Conservation (phyloP, 1,284 basidiomycete species). For the Sporisorium scitamineum region DNA sequence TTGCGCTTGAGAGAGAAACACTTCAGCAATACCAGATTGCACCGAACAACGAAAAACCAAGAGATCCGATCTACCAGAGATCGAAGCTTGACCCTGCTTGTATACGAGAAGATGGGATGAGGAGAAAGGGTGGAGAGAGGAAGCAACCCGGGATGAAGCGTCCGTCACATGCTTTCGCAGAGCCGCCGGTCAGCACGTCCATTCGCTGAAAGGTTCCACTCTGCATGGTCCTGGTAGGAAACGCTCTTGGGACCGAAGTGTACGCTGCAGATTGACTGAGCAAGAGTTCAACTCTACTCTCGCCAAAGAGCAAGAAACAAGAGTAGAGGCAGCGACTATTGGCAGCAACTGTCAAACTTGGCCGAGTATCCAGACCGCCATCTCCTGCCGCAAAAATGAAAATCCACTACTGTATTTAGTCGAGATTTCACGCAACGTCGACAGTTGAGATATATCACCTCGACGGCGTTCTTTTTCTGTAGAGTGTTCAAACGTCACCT, state of each 20-base stretch:
- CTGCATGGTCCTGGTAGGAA: background rate
- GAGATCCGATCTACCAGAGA: constrained; percentile 33
- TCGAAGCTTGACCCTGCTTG: constrained; percentile 6
- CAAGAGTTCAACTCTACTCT: constrained; percentile 17
- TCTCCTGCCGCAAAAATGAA: constrained; percentile 18
- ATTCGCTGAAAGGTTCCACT: background rate
- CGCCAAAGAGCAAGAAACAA: background rate
- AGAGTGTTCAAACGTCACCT: background rate
- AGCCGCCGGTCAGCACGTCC: background rate
- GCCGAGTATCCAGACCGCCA: constrained; percentile 2
- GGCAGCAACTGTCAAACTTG: constrained; percentile 35
- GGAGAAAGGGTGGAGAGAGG: constrained; percentile 6
- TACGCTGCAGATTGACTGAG: background rate
- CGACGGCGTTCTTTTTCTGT: background rate
- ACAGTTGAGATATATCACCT: constrained; percentile 30
- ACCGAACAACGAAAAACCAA: background rate
- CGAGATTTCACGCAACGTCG: background rate
- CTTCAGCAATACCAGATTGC: constrained; percentile 37
- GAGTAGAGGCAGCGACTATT: background rate
- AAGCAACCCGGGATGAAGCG: constrained; percentile 5
- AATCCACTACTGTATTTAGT: background rate
- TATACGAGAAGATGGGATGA: background rate
- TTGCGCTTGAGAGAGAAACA: background rate
- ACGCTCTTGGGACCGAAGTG: background rate
- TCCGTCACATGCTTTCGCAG: background rate